phyloP scores from a whole-genome alignment of 805 yeast species.

The Pichia phayaonensis region DNA sequence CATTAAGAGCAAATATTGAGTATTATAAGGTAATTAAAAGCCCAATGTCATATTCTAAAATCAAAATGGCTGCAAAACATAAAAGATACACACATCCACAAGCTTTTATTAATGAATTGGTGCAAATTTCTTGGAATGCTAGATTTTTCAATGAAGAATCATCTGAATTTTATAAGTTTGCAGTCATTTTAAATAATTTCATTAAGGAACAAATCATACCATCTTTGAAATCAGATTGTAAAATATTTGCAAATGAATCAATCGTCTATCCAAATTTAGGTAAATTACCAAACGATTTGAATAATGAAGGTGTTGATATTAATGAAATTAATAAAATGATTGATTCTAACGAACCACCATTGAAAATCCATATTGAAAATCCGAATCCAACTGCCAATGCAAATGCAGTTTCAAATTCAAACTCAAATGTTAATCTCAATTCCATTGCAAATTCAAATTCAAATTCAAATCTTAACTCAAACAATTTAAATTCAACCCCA shows the following conservation, averaged over 20 bases:
- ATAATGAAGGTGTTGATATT: not conserved
- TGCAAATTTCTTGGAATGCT: constrained; percentile 88
- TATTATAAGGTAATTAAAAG: constrained; percentile 70
- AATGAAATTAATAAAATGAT: not conserved
- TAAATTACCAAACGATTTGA: constrained; percentile 39
- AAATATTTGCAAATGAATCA: constrained; percentile 28
- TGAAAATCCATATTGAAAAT: not conserved
- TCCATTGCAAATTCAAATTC: not conserved
- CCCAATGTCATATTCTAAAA: constrained; percentile 77
- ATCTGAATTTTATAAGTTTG: constrained; percentile 62
- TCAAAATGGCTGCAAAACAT: constrained; percentile 51
- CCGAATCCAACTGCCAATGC: not conserved
- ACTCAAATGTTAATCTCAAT: not conserved
- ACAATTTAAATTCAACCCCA: constrained; percentile 3
- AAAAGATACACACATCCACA: constrained; percentile 51
- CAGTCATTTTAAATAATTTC: constrained; percentile 48
- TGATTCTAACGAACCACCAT: not conserved
- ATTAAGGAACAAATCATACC: constrained; percentile 42
- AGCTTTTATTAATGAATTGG: constrained; percentile 68
- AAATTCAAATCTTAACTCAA: not conserved
- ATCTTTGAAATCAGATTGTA: constrained; percentile 34
- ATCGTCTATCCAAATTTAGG: constrained; percentile 61
- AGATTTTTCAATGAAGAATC: constrained; percentile 69
- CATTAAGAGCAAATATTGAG: constrained; percentile 64
- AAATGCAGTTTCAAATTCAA: not conserved